These are phyloP conservation scores for barley (Hordeum vulgare) DNA, from an alignment of 176 grass and related monocot genomes.

Conservation along the genomic window DNA sequence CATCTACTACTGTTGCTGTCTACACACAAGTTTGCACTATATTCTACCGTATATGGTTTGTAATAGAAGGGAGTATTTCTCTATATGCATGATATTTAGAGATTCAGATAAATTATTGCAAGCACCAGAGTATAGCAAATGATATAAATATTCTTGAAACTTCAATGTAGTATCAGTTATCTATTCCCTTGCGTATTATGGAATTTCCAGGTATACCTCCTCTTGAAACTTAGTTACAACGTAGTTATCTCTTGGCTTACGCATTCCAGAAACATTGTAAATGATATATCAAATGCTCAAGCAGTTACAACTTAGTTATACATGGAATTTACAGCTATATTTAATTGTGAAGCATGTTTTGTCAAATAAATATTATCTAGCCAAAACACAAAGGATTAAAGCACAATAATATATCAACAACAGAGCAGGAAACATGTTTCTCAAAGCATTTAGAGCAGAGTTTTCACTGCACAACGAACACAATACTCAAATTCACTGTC, in stretches of 20 bases:
- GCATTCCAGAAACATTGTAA: constrained; percentile 58
- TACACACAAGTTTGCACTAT: no score
- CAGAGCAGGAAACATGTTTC: background rate
- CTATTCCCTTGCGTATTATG: background rate
- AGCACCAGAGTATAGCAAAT: constrained; percentile 4
- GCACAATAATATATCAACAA: background rate
- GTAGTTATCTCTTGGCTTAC: constrained; percentile 24
- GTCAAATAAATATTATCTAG: background rate
- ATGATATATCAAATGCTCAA: constrained; percentile 24
- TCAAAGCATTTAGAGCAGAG: background rate
- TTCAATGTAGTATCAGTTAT: constrained; percentile 69
- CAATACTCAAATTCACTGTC: background rate
- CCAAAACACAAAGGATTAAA: background rate
- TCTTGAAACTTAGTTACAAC: no score
- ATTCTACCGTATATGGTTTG: no score
- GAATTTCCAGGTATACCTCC: no score
- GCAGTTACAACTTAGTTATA: background rate
- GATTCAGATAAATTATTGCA: constrained; percentile 29
- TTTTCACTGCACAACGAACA: background rate
- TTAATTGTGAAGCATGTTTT: background rate
- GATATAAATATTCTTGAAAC: constrained; percentile 76
- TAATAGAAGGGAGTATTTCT: no score
- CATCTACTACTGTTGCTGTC: no score
- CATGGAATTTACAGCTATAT: background rate
- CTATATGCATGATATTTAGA: no score